Percentiles rank a stretch among this genome's conserved stretches.
Conservation (phyloP, 1,139 yeast genomes). For the Zygoascus sp. region DNA sequence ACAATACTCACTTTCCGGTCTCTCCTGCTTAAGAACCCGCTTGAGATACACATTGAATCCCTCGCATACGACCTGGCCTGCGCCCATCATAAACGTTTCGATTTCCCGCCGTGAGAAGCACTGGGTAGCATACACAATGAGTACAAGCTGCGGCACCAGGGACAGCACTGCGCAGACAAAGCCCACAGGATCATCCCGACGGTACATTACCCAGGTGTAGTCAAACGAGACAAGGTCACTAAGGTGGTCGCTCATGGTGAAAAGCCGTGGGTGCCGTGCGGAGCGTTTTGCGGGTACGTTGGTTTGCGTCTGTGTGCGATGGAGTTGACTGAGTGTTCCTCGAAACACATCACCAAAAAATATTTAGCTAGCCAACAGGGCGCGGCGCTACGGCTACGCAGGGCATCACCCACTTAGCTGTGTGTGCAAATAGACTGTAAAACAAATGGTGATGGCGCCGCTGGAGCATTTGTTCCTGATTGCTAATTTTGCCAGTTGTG, state of each 20-base stretch:
- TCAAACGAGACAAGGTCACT: slow-evolving; percentile 17
- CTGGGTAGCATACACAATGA: slow-evolving; percentile 81
- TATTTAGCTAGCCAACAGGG: background rate
- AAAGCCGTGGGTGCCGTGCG: too few relatives aligned
- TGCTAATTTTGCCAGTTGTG: background rate
- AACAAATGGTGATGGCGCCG: too few relatives aligned
- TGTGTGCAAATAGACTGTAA: too few relatives aligned
- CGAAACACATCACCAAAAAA: slow-evolving; percentile 2
- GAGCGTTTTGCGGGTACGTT: background rate
- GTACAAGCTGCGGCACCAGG: slow-evolving; percentile 72
- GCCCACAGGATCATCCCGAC: slow-evolving; percentile 61
- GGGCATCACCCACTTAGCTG: too few relatives aligned
- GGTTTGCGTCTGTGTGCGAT: too few relatives aligned
- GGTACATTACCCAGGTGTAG: slow-evolving; percentile 70
- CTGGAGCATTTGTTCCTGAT: too few relatives aligned
- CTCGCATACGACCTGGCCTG: slow-evolving; percentile 82
- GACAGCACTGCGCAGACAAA: slow-evolving; percentile 66
- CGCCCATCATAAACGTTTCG: slow-evolving; percentile 78
- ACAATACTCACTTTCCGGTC: slow-evolving; percentile 51
- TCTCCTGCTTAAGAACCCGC: slow-evolving; percentile 57
- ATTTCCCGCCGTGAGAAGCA: slow-evolving; percentile 76
- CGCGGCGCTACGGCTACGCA: slow-evolving; percentile 1
- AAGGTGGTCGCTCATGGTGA: slow-evolving; percentile 1
- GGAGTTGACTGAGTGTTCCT: too few relatives aligned
- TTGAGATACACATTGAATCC: slow-evolving; percentile 66